Conservation (phyloP, 2,329 filamentous ascomycete genomes). For the Aureobasidium subglaciale region DNA sequence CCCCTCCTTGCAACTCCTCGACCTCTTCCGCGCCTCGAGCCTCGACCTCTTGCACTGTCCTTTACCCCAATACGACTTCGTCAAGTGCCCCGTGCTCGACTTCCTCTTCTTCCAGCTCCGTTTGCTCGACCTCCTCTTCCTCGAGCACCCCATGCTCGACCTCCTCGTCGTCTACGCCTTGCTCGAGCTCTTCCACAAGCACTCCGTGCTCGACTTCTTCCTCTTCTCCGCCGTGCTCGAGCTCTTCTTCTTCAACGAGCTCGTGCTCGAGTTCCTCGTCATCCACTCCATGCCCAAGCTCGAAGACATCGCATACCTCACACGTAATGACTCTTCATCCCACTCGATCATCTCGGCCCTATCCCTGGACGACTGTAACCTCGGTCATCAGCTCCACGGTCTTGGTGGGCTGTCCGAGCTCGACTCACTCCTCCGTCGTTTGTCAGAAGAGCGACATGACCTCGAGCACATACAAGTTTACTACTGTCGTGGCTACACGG, state of each 20-base stretch:
- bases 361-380: constrained; percentile 3
- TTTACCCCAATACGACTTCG: background rate
- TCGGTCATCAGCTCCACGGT: background rate
- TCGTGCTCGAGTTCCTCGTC: background rate
- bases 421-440: background rate
- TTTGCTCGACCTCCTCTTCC: background rate
- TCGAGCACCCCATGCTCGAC: background rate
- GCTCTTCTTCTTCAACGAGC: background rate
- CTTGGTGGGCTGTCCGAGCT: background rate
- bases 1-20: constrained; percentile 2
- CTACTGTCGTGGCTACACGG: constrained; percentile 1
- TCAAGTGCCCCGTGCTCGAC: background rate
- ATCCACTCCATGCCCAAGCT: background rate
- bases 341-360: background rate
- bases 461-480: background rate
- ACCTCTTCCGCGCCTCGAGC: background rate
- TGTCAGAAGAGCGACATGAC: background rate
- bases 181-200: background rate
- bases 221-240: background rate
- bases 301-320: background rate
- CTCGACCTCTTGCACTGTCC: background rate
- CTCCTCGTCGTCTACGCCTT: background rate
- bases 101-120: background rate
- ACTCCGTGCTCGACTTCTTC: background rate
- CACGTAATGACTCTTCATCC: background rate